phyloP scores from a whole-genome alignment of 306 rosid genomes.

The Cicer yamashitae region DNA sequence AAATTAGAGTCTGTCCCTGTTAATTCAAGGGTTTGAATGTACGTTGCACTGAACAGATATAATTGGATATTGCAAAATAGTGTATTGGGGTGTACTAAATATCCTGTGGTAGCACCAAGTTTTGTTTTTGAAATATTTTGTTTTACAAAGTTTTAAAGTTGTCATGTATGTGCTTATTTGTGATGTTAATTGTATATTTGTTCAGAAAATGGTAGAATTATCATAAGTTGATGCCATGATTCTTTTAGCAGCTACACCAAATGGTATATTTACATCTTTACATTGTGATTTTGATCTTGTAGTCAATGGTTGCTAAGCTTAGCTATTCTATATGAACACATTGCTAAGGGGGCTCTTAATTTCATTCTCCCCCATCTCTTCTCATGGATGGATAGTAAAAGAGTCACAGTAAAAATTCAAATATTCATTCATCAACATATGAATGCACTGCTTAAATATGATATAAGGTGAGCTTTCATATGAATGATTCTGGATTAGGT shows the following conservation, averaged over 20 bases:
- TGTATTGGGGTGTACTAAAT: constrained; percentile 31
- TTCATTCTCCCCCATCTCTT: constrained; percentile 1
- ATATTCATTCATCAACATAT: neutral
- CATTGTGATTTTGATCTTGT: constrained; percentile 12
- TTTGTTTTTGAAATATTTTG: constrained; percentile 28
- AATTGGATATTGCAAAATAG: constrained; percentile 30
- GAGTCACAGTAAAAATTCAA: constrained; percentile 9
- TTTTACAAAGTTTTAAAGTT: constrained; percentile 13
- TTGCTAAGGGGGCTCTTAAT: neutral
- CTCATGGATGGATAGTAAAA: constrained; percentile 9
- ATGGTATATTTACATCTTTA: constrained; percentile 6
- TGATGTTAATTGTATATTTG: constrained; percentile 8
- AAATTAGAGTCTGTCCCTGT: constrained; percentile 33
- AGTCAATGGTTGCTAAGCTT: constrained; percentile 16
- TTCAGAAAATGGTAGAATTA: constrained; percentile 25
- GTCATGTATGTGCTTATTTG: neutral
- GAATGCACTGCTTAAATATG: constrained; percentile 31
- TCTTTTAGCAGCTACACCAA: constrained; percentile 12
- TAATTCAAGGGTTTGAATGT: constrained; percentile 11
- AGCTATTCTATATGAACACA: neutral
- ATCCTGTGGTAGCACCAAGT: constrained; percentile 6
- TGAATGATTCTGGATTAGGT: constrained; percentile 1
- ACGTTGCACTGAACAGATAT: neutral
- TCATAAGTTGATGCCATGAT: constrained; percentile 8
- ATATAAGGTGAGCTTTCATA: constrained; percentile 20